Conservation (phyloP, 176 grass and related monocot genomes). For the Zoysia pacifica region DNA sequence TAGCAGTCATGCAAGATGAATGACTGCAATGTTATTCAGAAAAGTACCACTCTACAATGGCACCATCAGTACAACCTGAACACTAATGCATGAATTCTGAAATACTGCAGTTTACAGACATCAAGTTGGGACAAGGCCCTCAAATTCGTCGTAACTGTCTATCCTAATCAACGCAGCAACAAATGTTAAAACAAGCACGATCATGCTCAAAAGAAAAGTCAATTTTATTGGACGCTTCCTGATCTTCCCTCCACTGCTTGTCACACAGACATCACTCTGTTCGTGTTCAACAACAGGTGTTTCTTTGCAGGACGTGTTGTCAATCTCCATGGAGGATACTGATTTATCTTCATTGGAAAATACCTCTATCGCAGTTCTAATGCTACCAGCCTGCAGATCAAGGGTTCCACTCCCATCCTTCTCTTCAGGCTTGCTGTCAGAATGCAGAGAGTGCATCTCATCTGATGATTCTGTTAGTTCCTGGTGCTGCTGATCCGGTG, state of each 20-base stretch:
- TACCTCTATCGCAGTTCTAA: conserved; percentile 32
- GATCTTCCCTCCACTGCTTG: conserved; percentile 25
- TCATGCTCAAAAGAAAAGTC: conserved; percentile 39
- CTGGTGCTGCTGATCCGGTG: conserved; percentile 20
- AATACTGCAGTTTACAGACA: not conserved
- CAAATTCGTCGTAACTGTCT: conserved; percentile 43
- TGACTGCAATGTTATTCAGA: conserved; percentile 33
- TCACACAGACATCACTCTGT: conserved; percentile 25
- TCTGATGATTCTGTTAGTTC: conserved; percentile 20
- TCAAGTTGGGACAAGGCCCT: conserved; percentile 75
- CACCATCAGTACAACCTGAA: conserved; percentile 25
- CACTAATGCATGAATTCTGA: not conserved
- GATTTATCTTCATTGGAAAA: conserved; percentile 44
- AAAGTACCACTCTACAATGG: not conserved
- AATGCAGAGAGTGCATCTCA: conserved; percentile 36
- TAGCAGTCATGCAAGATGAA: conserved; percentile 33
- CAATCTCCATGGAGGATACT: conserved; percentile 38
- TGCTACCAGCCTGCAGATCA: not conserved
- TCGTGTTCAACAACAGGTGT: conserved; percentile 27
- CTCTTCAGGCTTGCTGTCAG: conserved; percentile 44
- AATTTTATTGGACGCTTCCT: conserved; percentile 28
- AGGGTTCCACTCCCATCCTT: conserved; percentile 32
- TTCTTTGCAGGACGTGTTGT: conserved; percentile 25
- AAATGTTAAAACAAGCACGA: conserved; percentile 43
- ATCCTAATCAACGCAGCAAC: conserved; percentile 47